A percentile compares a stretch with the other conserved stretches of the same genome.
Evolutionary conservation across 352 stramenopile species (phyloP).

Genomic region (Phytophthora pseudosyringae): DNA sequence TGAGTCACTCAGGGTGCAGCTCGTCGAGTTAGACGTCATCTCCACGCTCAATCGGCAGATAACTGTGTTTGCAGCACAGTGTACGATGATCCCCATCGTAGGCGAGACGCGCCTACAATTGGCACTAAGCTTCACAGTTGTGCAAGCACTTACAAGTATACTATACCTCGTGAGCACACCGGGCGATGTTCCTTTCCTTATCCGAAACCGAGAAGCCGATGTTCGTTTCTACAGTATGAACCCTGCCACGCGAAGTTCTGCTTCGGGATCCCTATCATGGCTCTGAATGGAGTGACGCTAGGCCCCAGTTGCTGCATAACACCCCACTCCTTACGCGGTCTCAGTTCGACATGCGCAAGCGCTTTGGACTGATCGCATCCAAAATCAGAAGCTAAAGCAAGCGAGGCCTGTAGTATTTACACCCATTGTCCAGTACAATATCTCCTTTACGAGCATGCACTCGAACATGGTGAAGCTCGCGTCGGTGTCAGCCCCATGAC

Average conservation of each 20-base stretch:
- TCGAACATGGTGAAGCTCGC: too few species aligned
- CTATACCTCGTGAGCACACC: too few species aligned
- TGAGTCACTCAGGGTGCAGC: too few species aligned
- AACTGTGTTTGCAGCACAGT: constrained; percentile 44
- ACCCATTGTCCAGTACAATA: not conserved
- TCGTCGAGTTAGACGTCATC: constrained; percentile 49
- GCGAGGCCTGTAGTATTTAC: too few species aligned
- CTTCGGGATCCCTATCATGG: constrained; percentile 55
- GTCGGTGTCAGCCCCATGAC: not conserved
- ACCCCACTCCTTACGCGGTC: constrained; percentile 26
- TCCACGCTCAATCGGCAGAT: constrained; percentile 46
- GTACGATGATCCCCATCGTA: constrained; percentile 58
- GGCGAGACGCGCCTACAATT: constrained; percentile 40
- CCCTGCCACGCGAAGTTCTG: constrained; percentile 49
- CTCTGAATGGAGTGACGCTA: constrained; percentile 16
- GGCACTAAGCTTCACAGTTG: constrained; percentile 46
- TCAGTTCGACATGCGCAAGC: constrained; percentile 26
- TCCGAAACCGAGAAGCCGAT: constrained; percentile 20
- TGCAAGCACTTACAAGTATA: constrained; percentile 26
- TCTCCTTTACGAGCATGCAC: too few species aligned
- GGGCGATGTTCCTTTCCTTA: too few species aligned
- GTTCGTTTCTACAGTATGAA: constrained; percentile 60
- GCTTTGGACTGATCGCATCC: constrained; percentile 36
- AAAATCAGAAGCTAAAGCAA: constrained; percentile 1
- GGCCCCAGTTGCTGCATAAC: constrained; percentile 34